phyloP scores from a whole-genome alignment of 2,329 filamentous ascomycete genomes.

The Fonsecaea pugnacius region DNA sequence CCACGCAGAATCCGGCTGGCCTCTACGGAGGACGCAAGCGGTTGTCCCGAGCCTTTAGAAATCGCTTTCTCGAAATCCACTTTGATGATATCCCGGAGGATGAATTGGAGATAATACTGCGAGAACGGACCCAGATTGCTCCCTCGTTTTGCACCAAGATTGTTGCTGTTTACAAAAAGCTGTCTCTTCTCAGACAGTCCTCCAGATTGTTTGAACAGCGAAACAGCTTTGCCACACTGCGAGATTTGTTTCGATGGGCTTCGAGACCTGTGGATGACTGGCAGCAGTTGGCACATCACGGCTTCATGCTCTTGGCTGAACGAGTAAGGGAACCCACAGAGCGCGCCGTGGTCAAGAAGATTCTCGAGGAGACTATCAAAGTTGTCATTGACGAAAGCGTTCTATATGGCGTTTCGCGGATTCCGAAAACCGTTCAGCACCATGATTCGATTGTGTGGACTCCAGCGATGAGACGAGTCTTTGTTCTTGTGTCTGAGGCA shows the following conservation, averaged over 20 bases:
- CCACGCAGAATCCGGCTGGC: constrained; percentile 94
- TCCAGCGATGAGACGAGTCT: constrained; percentile 87
- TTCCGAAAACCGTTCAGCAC: constrained; percentile 43
- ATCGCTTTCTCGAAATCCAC: constrained; percentile 94
- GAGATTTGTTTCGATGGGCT: constrained; percentile 96
- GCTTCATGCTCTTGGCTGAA: constrained; percentile 95
- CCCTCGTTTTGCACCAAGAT: constrained; percentile 91
- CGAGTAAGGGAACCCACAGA: constrained; percentile 91
- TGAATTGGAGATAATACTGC: constrained; percentile 88
- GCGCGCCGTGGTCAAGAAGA: constrained; percentile 76
- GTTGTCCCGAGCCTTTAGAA: constrained; percentile 91
- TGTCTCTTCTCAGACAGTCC: constrained; percentile 86
- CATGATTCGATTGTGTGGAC: constrained; percentile 78
- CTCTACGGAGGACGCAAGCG: constrained; percentile 94
- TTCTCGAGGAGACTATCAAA: constrained; percentile 90
- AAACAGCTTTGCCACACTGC: constrained; percentile 91
- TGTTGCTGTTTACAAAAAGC: constrained; percentile 89
- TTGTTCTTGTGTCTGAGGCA: constrained; percentile 84
- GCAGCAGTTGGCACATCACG: constrained; percentile 86
- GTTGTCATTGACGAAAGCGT: constrained; percentile 74
- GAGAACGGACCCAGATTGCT: constrained; percentile 83
- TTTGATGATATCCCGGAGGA: constrained; percentile 97
- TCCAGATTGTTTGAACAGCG: constrained; percentile 94
- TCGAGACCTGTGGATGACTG: constrained; percentile 80
- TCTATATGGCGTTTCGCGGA: constrained; percentile 64